A percentile compares a stretch with the other conserved stretches of the same genome.
Conservation (phyloP, 2,329 filamentous ascomycete species). For the Penicillium freii region DNA sequence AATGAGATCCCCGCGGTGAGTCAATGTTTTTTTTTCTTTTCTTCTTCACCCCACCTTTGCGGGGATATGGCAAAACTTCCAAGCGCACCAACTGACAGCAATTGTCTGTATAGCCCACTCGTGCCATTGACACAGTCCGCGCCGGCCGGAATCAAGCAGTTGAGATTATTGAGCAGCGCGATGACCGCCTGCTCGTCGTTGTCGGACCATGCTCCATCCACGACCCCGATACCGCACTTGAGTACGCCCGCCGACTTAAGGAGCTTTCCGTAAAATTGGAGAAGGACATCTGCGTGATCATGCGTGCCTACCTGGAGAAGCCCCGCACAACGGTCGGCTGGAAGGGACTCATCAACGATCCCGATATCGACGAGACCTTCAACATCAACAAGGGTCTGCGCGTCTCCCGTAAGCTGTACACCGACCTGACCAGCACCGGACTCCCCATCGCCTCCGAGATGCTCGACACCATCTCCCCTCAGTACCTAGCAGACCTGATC, state of each 20-base stretch:
- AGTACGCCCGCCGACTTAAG: conserved; percentile 82
- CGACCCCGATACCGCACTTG: conserved; percentile 81
- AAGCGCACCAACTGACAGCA: conserved; percentile 19
- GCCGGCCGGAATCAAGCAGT: conserved; percentile 56
- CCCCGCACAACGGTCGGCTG: conserved; percentile 96
- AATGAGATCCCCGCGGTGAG: conserved; percentile 71
- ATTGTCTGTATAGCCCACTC: conserved; percentile 32
- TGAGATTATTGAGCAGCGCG: conserved; percentile 69
- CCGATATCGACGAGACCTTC: conserved; percentile 94
- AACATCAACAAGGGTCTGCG: conserved; percentile 98
- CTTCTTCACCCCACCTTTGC: conserved; percentile 63
- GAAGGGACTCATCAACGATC: conserved; percentile 99
- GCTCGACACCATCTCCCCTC: conserved; percentile 97
- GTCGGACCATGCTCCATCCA: conserved; percentile 97
- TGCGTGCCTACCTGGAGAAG: conserved; percentile 99
- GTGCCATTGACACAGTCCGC: conserved; percentile 45
- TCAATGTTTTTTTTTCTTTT: conserved; percentile 54
- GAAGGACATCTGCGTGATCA: conserved; percentile 84
- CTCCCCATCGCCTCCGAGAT: conserved; percentile 98
- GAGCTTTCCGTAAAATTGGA: conserved; percentile 74
- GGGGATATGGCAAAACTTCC: conserved; percentile 57
- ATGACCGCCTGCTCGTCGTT: conserved; percentile 88
- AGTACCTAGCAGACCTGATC: conserved; percentile 95
- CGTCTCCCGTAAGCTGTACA: conserved; percentile 88
- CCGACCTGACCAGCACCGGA: conserved; percentile 78